Conservation (phyloP, 192 early-diverging fungal genomes). For the Gamsiella multidivaricata region DNA sequence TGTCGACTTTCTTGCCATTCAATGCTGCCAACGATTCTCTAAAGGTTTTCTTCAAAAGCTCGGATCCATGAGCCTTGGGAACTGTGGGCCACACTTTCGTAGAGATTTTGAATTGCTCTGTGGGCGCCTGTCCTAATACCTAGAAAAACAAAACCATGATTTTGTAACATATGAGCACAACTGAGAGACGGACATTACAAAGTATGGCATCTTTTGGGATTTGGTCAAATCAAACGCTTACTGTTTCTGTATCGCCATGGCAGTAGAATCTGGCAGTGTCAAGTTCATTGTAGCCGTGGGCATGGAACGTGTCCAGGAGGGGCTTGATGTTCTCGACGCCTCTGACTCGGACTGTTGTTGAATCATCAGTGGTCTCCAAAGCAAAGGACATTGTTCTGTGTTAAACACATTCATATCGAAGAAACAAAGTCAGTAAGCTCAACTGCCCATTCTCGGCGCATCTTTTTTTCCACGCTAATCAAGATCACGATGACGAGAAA, state of each 20-base stretch:
- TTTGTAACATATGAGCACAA: too few relatives aligned
- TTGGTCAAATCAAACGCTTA: too few relatives aligned
- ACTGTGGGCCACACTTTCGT: conserved; percentile 54
- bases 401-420: too few relatives aligned
- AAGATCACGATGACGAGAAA: too few relatives aligned
- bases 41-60: conserved; percentile 33
- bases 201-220: too few relatives aligned
- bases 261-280: conserved; percentile 13
- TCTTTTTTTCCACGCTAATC: too few relatives aligned
- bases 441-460: too few relatives aligned
- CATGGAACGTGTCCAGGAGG: conserved; percentile 11
- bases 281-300: conserved; percentile 10
- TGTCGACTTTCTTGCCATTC: conserved; percentile 60
- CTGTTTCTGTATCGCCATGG: conserved; percentile 14
- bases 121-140: conserved; percentile 14
- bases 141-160: too few relatives aligned
- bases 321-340: conserved; percentile 8
- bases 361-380: conserved; percentile 2
- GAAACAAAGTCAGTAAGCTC: too few relatives aligned
- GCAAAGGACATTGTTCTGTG: too few relatives aligned
- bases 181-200: too few relatives aligned
- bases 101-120: conserved; percentile 52
- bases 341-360: neutral
- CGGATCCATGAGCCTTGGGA: conserved; percentile 40
- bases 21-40: conserved; percentile 59